Evolutionary conservation across 148 eudicot species (phyloP), one percentile per base, ranked within the genome.

Genomic region (Pharnaceum exiguum): DNA sequence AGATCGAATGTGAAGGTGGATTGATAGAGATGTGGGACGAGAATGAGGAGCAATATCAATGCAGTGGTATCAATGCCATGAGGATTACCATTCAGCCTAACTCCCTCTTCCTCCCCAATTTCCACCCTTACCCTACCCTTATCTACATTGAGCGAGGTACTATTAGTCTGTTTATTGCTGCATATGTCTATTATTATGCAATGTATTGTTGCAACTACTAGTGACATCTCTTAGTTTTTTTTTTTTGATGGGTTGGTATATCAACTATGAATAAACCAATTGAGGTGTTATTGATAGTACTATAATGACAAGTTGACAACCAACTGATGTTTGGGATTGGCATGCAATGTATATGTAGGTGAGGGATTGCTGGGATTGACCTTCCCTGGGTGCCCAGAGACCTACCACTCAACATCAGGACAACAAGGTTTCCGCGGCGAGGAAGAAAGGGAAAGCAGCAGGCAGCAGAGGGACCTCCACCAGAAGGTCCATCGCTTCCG

Each of bases 331-430:
- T n/a, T n/a, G n/a, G n/a, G n/a, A n/a, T n/a, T n/a, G n/a, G n/a
- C n/a, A n/a, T n/a, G n/a, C n/a, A n/a, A 12, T 46, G 10, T 6
- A 9, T 46, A 45, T 46, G 55, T 82, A 86, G 95, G 90, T 61
- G 69, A 77, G 36, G 90, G 87, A 4, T 43, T 74, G 31, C 4
- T 84, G 7, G 79, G 95, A 31, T 26, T 87, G 6, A 63, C 51
- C n/a, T 63, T 71, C 75, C 89, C 96, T 3, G 96, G 96, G 46
- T 87, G 96, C 45, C 79, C 96, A 4, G 91, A 87, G 76, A 82
- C 96, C 7, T 84, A 65, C 75, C 76, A 75, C 17, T 63, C 85
- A 44, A 45, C 69, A 29, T 23, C 56, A 1, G 30, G 53, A 42
- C 57, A 27, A 30, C 27, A 49, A 18, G 12, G 10, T 3, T 22